Evolutionary conservation across 2,329 filamentous ascomycete species (phyloP).

Genomic region (Penicillium sp.): DNA sequence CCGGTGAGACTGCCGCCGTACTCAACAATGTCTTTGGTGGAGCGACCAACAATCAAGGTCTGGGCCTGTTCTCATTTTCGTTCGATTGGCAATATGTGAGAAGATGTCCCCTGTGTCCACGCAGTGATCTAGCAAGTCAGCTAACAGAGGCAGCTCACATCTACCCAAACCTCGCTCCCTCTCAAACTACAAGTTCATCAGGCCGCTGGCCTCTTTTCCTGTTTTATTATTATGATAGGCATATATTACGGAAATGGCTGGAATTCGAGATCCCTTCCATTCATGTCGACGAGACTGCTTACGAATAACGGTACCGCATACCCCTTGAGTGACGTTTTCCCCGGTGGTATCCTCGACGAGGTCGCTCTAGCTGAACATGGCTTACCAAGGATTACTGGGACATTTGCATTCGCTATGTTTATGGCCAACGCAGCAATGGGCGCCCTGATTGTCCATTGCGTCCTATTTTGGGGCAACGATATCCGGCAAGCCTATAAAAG

Average conservation of each 20-base stretch:
- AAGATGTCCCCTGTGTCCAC: constrained; percentile 10
- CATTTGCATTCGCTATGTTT: constrained; percentile 47
- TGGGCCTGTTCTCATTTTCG: constrained; percentile 44
- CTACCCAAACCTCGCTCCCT: constrained; percentile 46
- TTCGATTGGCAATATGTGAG: constrained; percentile 47
- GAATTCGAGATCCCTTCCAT: constrained; percentile 42
- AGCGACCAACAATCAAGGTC: constrained; percentile 45
- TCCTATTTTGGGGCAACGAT: constrained; percentile 51
- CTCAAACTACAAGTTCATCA: constrained; percentile 45
- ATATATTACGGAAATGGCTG: constrained; percentile 48
- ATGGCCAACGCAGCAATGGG: constrained; percentile 54
- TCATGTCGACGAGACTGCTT: constrained; percentile 48
- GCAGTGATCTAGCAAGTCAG: not conserved
- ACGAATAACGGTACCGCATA: constrained; percentile 37
- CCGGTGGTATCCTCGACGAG: constrained; percentile 18
- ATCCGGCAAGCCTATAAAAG: constrained; percentile 42
- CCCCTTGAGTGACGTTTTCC: constrained; percentile 38
- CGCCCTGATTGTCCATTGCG: constrained; percentile 45
- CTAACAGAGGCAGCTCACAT: constrained; percentile 42
- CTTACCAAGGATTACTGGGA: constrained; percentile 42
- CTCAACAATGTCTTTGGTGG: constrained; percentile 48
- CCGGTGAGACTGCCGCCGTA: constrained; percentile 37
- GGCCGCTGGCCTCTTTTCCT: constrained; percentile 42
- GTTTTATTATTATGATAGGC: constrained; percentile 44
- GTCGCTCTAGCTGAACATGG: constrained; percentile 39